Evolutionary conservation across 2,329 filamentous ascomycete species (phyloP).

Genomic region (Fusarium brachygibbosum): DNA sequence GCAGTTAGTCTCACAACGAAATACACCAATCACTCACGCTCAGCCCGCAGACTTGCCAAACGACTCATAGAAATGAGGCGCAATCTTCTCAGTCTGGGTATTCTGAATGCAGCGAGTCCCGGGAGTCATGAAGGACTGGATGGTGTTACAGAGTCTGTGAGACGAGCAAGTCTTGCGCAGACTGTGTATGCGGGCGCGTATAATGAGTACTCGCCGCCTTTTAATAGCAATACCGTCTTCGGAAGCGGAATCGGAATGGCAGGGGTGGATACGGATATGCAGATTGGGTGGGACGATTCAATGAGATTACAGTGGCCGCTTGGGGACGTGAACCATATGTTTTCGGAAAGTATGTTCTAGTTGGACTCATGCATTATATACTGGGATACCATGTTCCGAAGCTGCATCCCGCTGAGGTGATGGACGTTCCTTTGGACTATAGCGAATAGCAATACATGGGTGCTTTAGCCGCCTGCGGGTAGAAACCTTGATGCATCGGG

Average conservation of each 20-base stretch:
- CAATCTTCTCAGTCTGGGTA: constrained; percentile 18
- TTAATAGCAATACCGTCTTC: background rate
- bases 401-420: no score
- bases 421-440: background rate
- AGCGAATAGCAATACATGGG: background rate
- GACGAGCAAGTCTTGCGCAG: constrained; percentile 15
- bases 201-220: constrained; percentile 23
- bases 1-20: constrained; percentile 26
- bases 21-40: constrained; percentile 18
- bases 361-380: background rate
- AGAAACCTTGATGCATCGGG: background rate
- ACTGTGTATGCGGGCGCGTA: background rate
- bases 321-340: constrained; percentile 38
- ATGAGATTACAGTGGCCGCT: constrained; percentile 32
- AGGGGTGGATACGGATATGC: constrained; percentile 29
- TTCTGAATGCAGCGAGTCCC: constrained; percentile 10
- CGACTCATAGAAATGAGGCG: constrained; percentile 27
- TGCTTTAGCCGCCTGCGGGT: background rate
- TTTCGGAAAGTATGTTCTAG: constrained; percentile 34
- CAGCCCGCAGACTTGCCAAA: constrained; percentile 27
- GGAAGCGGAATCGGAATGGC: background rate
- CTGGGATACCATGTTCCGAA: no score
- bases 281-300: constrained; percentile 34
- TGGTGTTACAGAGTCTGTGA: constrained; percentile 21
- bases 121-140: constrained; percentile 20